Conservation (phyloP, 176 grass and related monocot species). For the Alopecurus myosuroides region DNA sequence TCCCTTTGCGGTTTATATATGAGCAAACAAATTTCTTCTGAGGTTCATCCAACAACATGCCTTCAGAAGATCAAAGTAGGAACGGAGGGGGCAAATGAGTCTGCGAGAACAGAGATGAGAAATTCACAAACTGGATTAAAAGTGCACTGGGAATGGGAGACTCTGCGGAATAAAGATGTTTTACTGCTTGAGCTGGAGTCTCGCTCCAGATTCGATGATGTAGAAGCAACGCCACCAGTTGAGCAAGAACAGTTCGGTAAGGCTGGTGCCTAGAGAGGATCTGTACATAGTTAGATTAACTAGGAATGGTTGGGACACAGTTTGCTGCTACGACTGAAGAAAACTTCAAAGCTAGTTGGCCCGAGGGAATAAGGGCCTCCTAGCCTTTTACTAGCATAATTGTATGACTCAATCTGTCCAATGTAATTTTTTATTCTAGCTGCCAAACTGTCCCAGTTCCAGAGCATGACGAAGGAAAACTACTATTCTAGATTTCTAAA, state of each 20-base stretch:
- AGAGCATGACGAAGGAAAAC: neutral
- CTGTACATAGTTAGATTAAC: neutral
- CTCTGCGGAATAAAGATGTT: neutral
- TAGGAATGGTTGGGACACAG: neutral
- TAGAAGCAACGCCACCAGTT: too few species aligned
- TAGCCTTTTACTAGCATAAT: neutral
- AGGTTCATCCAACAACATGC: neutral
- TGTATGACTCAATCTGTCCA: neutral
- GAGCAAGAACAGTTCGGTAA: neutral
- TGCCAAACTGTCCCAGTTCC: neutral
- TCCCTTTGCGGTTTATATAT: neutral
- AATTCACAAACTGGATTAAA: neutral
- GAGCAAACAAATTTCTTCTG: neutral
- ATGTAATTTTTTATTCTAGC: neutral
- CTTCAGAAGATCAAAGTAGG: neutral
- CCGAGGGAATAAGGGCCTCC: too few species aligned
- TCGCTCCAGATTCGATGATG: too few species aligned
- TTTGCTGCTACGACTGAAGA: neutral
- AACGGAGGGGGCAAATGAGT: neutral
- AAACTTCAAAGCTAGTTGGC: neutral
- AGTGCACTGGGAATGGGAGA: neutral
- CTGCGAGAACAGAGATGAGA: neutral
- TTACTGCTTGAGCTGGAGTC: neutral
- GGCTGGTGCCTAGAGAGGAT: neutral
- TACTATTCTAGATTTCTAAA: neutral